Evolutionary conservation across 169 alveolate species (phyloP), one percentile per base, ranked within the genome.

Genomic region (Plasmodium knowlesi): DNA sequence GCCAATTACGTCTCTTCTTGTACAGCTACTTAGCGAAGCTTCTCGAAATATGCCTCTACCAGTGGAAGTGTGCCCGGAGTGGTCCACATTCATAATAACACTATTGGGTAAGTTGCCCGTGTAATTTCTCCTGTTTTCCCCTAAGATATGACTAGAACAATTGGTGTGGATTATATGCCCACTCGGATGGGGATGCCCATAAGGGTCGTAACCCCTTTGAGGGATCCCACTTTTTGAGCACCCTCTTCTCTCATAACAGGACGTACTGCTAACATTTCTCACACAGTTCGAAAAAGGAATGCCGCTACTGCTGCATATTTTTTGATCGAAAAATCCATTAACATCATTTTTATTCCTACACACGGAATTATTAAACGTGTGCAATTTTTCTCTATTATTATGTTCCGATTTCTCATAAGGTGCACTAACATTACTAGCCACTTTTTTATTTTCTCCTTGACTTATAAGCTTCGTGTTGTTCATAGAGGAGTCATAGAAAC

Each of bases 391-490:
- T 25, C 3, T 46, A 19, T 46, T 43, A 19, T 19, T 12, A 28
- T 28, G 76, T 41, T 81, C 22, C n/a, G 79, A 79, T 82, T 28
- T 41, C 25, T 14, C 43, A 54, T n/a, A 41, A 32, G 32, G 53
- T 57, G 73, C 41, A 82, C 61, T 50, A 16, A 50, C 61, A 50
- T 6, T 82, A 34, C 41, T 82, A 37, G 12, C 79, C 34, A 54
- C 71, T 83, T 22, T n/a, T n/a, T 72, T 43, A 3, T 32, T 19
- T 25, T 22, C 70, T 39, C 30, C 5, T 4, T 83, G 30, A 19
- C 74, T 39, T 71, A 83, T 53, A 16, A 70, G 32, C 43, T 83
- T 83, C 19, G 92, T 41, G 16, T 67, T 83, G 22, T 71, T 82
- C 19, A 82, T 22, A 19, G 22, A 19, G 78, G 89, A 30, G 79